phyloP scores from a whole-genome alignment of 1,139 yeast genomes.

The Magnusiomyces sp. region DNA sequence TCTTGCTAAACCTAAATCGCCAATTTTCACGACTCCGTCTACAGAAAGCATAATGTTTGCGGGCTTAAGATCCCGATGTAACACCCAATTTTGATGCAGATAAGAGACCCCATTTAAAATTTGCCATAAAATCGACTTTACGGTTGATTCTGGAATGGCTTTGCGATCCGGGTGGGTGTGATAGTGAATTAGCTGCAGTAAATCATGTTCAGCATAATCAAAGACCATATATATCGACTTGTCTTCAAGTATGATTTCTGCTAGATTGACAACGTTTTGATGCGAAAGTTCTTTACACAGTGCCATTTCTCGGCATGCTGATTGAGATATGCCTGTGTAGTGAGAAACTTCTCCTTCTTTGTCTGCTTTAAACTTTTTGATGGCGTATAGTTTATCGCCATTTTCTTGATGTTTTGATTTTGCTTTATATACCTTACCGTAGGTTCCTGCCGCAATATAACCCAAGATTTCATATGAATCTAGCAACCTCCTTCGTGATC shows the following conservation, averaged over 20 bases:
- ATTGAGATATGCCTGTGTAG: constrained; percentile 92
- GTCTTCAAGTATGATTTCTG: constrained; percentile 81
- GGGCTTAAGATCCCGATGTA: constrained; percentile 93
- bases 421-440: constrained; percentile 89
- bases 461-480: constrained; percentile 84
- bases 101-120: constrained; percentile 84
- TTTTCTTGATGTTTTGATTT: constrained; percentile 31
- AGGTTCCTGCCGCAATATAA: constrained; percentile 97
- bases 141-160: constrained; percentile 65
- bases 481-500: constrained; percentile 59
- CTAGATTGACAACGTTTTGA: constrained; percentile 67
- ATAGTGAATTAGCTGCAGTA: constrained; percentile 83
- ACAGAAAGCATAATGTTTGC: constrained; percentile 95
- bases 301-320: constrained; percentile 95
- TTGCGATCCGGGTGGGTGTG: constrained; percentile 85
- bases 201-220: constrained; percentile 92
- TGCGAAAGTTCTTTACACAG: constrained; percentile 81
- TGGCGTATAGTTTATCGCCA: constrained; percentile 43
- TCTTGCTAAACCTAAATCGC: constrained; percentile 91
- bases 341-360: constrained; percentile 84
- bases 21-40: constrained; percentile 85
- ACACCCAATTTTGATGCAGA: constrained; percentile 89
- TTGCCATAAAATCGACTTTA: constrained; percentile 86
- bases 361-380: constrained; percentile 90
- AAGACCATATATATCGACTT: constrained; percentile 91